Evolutionary conservation across 2,329 filamentous ascomycete species (phyloP).

Genomic region (Ramichloridium luteum): DNA sequence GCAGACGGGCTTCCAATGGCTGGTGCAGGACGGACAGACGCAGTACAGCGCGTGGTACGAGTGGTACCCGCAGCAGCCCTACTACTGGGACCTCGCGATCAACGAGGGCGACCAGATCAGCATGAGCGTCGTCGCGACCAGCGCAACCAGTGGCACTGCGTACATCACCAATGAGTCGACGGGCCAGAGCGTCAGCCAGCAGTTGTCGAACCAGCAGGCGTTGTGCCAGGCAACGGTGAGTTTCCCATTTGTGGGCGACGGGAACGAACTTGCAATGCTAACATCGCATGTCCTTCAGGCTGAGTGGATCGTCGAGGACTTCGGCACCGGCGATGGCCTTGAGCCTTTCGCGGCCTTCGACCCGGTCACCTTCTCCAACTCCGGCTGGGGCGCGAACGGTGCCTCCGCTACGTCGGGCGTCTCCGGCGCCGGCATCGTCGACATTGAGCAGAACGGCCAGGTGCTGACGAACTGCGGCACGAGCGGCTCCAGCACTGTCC

Average conservation of each 20-base stretch:
- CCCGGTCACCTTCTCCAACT: background rate
- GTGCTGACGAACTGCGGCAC: background rate
- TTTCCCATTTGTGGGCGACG: no score
- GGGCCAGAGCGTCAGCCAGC: conserved; percentile 40
- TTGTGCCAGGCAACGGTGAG: conserved; percentile 45
- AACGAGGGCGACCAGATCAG: conserved; percentile 35
- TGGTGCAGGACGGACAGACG: conserved; percentile 29
- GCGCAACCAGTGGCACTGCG: conserved; percentile 30
- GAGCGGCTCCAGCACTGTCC: background rate
- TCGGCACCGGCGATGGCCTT: conserved; percentile 26
- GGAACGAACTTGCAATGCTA: no score
- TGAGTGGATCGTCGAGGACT: conserved; percentile 52
- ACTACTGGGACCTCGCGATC: conserved; percentile 37
- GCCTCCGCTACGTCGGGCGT: background rate
- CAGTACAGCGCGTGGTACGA: conserved; percentile 49
- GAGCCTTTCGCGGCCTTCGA: conserved; percentile 36
- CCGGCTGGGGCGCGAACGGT: background rate
- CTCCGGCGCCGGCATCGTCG: background rate
- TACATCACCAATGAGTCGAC: conserved; percentile 41
- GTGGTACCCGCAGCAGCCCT: conserved; percentile 46
- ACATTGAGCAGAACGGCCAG: background rate
- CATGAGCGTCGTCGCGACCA: conserved; percentile 29
- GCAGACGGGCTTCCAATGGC: conserved; percentile 47
- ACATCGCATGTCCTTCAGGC: no score
- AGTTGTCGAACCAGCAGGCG: conserved; percentile 33